Percentiles rank a stretch among this genome's conserved stretches.
phyloP scores from a whole-genome alignment of 1,284 basidiomycete species.

The Pulveroboletus sp. region DNA sequence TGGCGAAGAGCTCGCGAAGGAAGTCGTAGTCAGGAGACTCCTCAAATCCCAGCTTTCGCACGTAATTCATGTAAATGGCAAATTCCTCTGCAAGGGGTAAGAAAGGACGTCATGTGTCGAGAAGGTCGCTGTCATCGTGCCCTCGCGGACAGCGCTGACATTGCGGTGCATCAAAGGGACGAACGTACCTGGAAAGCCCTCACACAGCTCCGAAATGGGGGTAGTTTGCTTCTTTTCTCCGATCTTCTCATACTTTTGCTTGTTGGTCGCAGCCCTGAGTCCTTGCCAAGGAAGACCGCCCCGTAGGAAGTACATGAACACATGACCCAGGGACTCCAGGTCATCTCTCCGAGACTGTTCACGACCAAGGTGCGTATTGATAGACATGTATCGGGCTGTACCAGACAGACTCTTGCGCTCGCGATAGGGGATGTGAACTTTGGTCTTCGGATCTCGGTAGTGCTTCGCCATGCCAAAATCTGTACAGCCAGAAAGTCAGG shows the following conservation, averaged over 20 bases:
- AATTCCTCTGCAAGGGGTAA: slow-evolving; percentile 75
- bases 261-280: slow-evolving; percentile 93
- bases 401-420: slow-evolving; percentile 98
- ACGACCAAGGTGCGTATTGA: slow-evolving; percentile 96
- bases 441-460: slow-evolving; percentile 97
- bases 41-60: slow-evolving; percentile 93
- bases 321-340: slow-evolving; percentile 92
- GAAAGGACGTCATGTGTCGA: slow-evolving; percentile 3
- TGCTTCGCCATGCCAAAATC: slow-evolving; percentile 99
- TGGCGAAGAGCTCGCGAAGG: slow-evolving; percentile 90
- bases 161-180: background rate
- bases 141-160: background rate
- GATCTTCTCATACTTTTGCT: slow-evolving; percentile 98
- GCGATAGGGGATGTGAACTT: slow-evolving; percentile 96
- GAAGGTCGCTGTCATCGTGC: background rate
- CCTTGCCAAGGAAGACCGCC: slow-evolving; percentile 96
- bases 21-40: slow-evolving; percentile 98
- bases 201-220: slow-evolving; percentile 89
- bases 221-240: slow-evolving; percentile 98
- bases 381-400: slow-evolving; percentile 97
- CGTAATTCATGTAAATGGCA: slow-evolving; percentile 96
- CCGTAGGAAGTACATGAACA: slow-evolving; percentile 98
- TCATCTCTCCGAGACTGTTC: slow-evolving; percentile 91
- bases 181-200: slow-evolving; percentile 89
- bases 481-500: slow-evolving; percentile 28